Percentiles rank a stretch among this genome's conserved stretches.
Evolutionary conservation across 129 eudicot genomes (phyloP).

Genomic region (Pittosporum tobira): DNA sequence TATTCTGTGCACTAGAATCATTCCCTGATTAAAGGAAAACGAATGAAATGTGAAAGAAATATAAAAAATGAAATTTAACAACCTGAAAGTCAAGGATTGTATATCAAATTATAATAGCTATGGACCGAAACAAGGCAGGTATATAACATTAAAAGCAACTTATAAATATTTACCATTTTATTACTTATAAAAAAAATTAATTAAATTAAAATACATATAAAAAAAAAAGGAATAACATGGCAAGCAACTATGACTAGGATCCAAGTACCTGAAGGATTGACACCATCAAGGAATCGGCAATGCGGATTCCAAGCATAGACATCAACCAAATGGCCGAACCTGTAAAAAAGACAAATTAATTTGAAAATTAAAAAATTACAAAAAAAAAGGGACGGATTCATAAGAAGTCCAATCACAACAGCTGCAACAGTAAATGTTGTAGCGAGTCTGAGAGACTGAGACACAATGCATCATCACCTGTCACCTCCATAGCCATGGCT

Average conservation of each 20-base stretch:
- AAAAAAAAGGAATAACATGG: not conserved
- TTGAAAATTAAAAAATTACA: not conserved
- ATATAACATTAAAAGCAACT: too few relatives aligned
- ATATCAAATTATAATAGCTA: not conserved
- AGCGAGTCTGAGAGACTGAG: not conserved
- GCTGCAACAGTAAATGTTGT: not conserved
- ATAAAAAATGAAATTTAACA: not conserved
- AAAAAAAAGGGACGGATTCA: not conserved
- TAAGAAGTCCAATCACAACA: not conserved
- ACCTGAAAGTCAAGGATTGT: not conserved
- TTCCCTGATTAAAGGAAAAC: slow-evolving; percentile 21
- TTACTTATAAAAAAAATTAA: too few relatives aligned
- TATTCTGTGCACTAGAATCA: slow-evolving; percentile 37
- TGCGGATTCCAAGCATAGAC: slow-evolving; percentile 69
- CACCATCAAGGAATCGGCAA: slow-evolving; percentile 45
- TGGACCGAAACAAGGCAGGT: not conserved
- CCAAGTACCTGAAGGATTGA: slow-evolving; percentile 40
- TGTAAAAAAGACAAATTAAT: slow-evolving; percentile 13
- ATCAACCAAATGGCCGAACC: slow-evolving; percentile 54
- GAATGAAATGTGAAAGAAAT: not conserved
- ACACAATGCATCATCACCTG: slow-evolving; percentile 21
- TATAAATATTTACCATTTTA: too few relatives aligned
- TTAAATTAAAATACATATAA: too few relatives aligned
- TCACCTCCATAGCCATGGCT: slow-evolving; percentile 41
- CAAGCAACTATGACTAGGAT: not conserved